Percentiles rank a stretch among this genome's conserved stretches.
These are phyloP conservation scores for Leccinum subspadiceum DNA, from an alignment of 1,284 basidiomycete species.

Conservation along the genomic window DNA sequence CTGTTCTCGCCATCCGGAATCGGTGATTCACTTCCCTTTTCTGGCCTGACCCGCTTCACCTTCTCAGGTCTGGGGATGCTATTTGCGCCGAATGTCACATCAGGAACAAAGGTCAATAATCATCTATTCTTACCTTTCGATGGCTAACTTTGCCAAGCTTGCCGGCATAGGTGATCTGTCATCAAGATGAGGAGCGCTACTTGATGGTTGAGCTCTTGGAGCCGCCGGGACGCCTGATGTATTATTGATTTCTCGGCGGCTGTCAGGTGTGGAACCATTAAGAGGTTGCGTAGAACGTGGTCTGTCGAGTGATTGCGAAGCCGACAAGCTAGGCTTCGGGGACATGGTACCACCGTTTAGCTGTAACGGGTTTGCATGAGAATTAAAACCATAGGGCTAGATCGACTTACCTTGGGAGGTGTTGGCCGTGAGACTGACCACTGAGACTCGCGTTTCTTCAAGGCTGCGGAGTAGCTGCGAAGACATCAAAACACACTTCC, in stretches of 20 bases:
- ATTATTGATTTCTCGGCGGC: constrained; percentile 22
- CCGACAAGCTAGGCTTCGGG: constrained; percentile 33
- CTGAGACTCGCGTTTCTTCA: constrained; percentile 64
- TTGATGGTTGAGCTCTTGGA: constrained; percentile 53
- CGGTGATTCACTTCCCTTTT: constrained; percentile 46
- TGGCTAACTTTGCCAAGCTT: constrained; percentile 52
- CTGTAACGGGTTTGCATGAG: constrained; percentile 21
- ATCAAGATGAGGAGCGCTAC: constrained; percentile 19
- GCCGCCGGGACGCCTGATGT: constrained; percentile 49
- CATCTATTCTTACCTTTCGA: constrained; percentile 57
- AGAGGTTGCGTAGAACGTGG: constrained; percentile 37
- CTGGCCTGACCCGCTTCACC: constrained; percentile 65
- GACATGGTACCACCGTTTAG: constrained; percentile 37
- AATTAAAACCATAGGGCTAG: constrained; percentile 18
- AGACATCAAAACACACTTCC: not conserved
- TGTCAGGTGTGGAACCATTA: constrained; percentile 34
- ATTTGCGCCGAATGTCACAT: constrained; percentile 7
- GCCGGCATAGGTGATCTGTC: constrained; percentile 30
- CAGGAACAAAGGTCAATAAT: not conserved
- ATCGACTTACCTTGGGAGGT: constrained; percentile 19
- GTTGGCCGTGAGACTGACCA: constrained; percentile 50
- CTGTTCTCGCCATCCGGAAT: constrained; percentile 35
- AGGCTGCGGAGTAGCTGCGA: constrained; percentile 62
- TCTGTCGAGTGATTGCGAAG: constrained; percentile 40
- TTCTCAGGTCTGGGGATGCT: constrained; percentile 76